phyloP scores from a whole-genome alignment of 495 filamentous ascomycete genomes.

The Penicillium desertorum region DNA sequence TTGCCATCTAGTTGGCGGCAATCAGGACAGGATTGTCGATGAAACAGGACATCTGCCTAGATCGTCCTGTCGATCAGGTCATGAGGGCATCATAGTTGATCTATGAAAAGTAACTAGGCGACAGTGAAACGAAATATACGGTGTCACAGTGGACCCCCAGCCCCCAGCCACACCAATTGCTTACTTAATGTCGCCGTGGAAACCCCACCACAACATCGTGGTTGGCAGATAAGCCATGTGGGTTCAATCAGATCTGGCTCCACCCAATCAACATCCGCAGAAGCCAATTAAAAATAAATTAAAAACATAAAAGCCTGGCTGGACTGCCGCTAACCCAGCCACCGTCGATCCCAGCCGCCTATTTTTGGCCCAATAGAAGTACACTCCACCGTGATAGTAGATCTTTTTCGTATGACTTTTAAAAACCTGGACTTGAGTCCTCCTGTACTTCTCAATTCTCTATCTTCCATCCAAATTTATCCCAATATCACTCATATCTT shows the following conservation, averaged over 20 bases:
- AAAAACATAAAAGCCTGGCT: conserved; percentile 17
- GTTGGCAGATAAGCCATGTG: conserved; percentile 12
- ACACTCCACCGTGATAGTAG: conserved; percentile 4
- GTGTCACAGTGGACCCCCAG: conserved; percentile 14
- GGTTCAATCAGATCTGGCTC: not conserved
- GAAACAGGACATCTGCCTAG: not conserved
- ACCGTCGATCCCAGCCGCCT: conserved; percentile 32
- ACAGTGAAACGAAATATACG: conserved; percentile 10
- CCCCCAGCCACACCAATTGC: conserved; percentile 28
- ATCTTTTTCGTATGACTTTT: conserved; percentile 19
- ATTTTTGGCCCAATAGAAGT: conserved; percentile 22
- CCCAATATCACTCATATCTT: not conserved
- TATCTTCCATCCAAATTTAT: conserved; percentile 7
- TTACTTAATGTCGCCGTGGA: conserved; percentile 11
- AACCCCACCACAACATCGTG: conserved; percentile 5
- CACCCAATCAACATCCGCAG: not conserved
- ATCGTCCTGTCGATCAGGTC: conserved; percentile 1
- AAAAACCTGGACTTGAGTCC: conserved; percentile 20
- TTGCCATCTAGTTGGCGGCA: conserved; percentile 43
- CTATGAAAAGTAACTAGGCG: conserved; percentile 35
- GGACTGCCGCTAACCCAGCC: conserved; percentile 25
- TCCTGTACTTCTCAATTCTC: not conserved
- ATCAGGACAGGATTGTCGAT: not conserved
- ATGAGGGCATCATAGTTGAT: conserved; percentile 9
- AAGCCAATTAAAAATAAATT: conserved; percentile 1